These are phyloP conservation scores for Lathyrus oleraceus DNA, from an alignment of 306 rosid genomes.

Conservation along the genomic window DNA sequence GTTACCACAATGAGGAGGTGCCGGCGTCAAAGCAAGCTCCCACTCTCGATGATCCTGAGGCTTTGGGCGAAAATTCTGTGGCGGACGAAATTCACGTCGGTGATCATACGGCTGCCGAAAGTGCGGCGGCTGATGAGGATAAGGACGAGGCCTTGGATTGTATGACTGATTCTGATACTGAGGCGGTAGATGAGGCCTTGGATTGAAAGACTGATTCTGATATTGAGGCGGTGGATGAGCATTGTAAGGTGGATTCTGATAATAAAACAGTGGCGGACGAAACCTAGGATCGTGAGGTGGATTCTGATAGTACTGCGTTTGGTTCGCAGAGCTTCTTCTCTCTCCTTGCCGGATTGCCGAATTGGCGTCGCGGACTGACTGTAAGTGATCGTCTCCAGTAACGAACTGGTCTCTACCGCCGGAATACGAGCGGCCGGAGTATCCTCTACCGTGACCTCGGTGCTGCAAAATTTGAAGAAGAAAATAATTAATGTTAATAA, in stretches of 20 bases:
- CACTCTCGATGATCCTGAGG: slow-evolving; percentile 66
- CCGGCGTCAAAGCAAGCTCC: slow-evolving; percentile 58
- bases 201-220: slow-evolving; percentile 35
- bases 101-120: slow-evolving; percentile 33
- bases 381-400: slow-evolving; percentile 60
- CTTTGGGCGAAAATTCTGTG: slow-evolving; percentile 19
- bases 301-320: slow-evolving; percentile 26
- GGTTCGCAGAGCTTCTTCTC: slow-evolving; percentile 43
- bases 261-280: neutral
- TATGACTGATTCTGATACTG: slow-evolving; percentile 24
- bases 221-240: slow-evolving; percentile 18
- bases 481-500: neutral
- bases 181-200: slow-evolving; percentile 25
- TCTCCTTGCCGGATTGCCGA: slow-evolving; percentile 56
- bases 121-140: slow-evolving; percentile 23
- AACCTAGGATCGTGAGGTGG: slow-evolving; percentile 30
- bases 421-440: slow-evolving; percentile 47
- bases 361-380: slow-evolving; percentile 61
- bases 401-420: slow-evolving; percentile 48
- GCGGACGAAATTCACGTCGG: slow-evolving; percentile 9
- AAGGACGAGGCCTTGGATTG: slow-evolving; percentile 29
- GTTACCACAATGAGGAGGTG: slow-evolving; percentile 60
- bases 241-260: slow-evolving; percentile 3
- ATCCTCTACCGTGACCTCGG: slow-evolving; percentile 65
- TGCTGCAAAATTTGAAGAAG: slow-evolving; percentile 41